phyloP scores from a whole-genome alignment of 129 eudicot species.

The Sambucus nigra region DNA sequence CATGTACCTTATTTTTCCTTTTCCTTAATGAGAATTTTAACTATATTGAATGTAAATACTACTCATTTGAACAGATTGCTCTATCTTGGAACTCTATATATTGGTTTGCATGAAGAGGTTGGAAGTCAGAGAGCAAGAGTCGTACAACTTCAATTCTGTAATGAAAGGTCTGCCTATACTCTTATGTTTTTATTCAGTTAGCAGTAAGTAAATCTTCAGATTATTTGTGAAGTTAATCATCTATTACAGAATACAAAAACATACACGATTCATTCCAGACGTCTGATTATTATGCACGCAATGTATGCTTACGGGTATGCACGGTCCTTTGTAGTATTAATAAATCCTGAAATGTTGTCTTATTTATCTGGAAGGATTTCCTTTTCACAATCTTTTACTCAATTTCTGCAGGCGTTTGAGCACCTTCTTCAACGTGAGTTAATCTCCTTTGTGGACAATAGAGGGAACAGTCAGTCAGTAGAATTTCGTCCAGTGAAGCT shows the following conservation, averaged over 20 bases:
- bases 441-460: slow-evolving; percentile 52
- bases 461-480: slow-evolving; percentile 60
- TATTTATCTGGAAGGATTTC: not conserved
- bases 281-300: slow-evolving; percentile 60
- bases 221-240: not conserved
- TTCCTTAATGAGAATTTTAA: not conserved
- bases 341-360: not conserved
- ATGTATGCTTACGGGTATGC: slow-evolving; percentile 74
- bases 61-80: slow-evolving; percentile 60
- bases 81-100: slow-evolving; percentile 68
- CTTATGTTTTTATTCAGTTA: not conserved
- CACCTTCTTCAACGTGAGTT: slow-evolving; percentile 73
- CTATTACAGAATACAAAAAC: slow-evolving; percentile 65
- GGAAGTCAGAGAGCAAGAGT: slow-evolving; percentile 69
- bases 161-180: slow-evolving; percentile 62
- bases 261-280: slow-evolving; percentile 60
- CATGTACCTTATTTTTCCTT: not conserved
- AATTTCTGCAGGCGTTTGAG: slow-evolving; percentile 68
- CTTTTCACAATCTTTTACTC: not conserved
- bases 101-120: slow-evolving; percentile 90
- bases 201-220: not conserved
- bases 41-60: not conserved
- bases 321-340: not conserved
- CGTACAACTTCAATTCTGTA: slow-evolving; percentile 67
- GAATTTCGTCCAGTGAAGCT: slow-evolving; percentile 83